A percentile compares a stretch with the other conserved stretches of the same genome.
phyloP scores from a whole-genome alignment of 805 yeast genomes.

The Saccharomycopsis guyanensis region DNA sequence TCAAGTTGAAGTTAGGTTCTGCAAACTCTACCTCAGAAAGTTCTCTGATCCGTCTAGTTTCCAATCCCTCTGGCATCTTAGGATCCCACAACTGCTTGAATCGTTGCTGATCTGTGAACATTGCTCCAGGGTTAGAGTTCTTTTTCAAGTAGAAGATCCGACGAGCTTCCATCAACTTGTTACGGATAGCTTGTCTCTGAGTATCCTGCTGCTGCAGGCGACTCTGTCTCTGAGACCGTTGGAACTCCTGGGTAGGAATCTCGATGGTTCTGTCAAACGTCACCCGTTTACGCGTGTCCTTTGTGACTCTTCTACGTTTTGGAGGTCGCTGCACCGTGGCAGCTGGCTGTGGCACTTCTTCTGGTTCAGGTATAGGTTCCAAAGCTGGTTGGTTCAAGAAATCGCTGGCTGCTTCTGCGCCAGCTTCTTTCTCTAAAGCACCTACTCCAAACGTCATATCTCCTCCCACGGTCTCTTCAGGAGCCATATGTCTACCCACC shows the following conservation, averaged over 20 bases:
- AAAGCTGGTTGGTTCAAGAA: conserved; percentile 22
- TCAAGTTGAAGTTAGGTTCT: not conserved
- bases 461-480: not conserved
- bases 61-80: not conserved
- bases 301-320: conserved; percentile 10
- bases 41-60: not conserved
- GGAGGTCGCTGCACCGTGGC: conserved; percentile 8
- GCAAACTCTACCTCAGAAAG: not conserved
- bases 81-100: conserved; percentile 14
- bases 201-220: not conserved
- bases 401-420: conserved; percentile 14
- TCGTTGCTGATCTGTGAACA: conserved; percentile 1
- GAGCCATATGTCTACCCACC: conserved; percentile 41
- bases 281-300: conserved; percentile 22
- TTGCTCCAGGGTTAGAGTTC: conserved; percentile 6
- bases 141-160: conserved; percentile 12
- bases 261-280: conserved; percentile 25
- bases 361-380: conserved; percentile 18
- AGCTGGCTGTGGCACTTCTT: not conserved
- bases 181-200: not conserved
- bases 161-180: not conserved
- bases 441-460: conserved; percentile 20
- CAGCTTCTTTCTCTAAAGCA: conserved; percentile 20
- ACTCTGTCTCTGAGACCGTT: conserved; percentile 5
- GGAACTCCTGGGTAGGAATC: conserved; percentile 22